Evolutionary conservation across 805 yeast species (phyloP), one percentile per base, ranked within the genome.

Genomic region (Crinitomyces ghanaensis): DNA sequence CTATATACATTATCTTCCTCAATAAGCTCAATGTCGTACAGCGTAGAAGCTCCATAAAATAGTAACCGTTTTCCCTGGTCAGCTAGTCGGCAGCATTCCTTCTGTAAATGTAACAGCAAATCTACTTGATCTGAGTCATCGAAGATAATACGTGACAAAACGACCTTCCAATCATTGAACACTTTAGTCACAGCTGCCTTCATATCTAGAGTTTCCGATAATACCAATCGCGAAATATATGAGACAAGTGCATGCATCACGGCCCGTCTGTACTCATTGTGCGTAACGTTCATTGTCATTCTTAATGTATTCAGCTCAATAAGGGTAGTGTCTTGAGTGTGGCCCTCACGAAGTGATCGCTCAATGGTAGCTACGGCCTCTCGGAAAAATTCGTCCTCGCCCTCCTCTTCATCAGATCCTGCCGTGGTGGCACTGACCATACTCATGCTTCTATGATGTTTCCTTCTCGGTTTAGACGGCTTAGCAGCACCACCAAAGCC

Each of bases 211-310:
- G 95, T 80, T 39, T 72, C 81, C 1, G 95, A 81, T 26, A 74
- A 67, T 24, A 85, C 71, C 47, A 80, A 77, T 44, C 83, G 83
- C 33, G 72, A 65, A 8, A 82, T 72, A 48, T 91, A 69, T 27
- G 64, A 62, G 28, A 84, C 48, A 49, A 91, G 62, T 0, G 96
- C 91, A 24, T 66, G 65, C 22, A 74, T 63, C 0, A 95, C 83
- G 4, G 94, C 93, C 19, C 63, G 57, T 52, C 96, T 72, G 9
- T 91, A 96, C 51, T 86, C 95, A 49, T 83, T 93, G 56, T 91
- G 88, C 0, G 91, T 71, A 12, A 85, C 98, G 54, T 91, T 84
- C 91, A 86, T 80, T 49, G 95, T 83, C 98, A 91, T 88, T 60
- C 97, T 71, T 50, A 91, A 66, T 0, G 98, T 91, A 54, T 88